phyloP scores from a whole-genome alignment of 805 yeast genomes.

The Cyberlindnera euphorbiiphila region DNA sequence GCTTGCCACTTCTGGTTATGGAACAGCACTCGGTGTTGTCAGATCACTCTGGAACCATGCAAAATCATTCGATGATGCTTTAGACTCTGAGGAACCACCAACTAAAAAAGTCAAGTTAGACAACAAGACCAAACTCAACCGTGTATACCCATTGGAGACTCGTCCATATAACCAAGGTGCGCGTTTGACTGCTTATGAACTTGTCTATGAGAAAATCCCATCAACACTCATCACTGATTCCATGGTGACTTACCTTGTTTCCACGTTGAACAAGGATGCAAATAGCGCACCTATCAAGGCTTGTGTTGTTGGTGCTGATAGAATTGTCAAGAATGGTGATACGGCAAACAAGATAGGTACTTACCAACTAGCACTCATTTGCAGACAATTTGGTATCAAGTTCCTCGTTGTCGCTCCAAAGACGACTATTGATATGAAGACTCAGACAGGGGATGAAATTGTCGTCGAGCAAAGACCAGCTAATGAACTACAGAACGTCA shows the following conservation, averaged over 20 bases:
- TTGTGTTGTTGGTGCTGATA: conserved; percentile 84
- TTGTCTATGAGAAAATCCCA: conserved; percentile 82
- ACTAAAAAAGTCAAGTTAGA: conserved; percentile 25
- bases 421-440: conserved; percentile 76
- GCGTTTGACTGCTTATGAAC: conserved; percentile 85
- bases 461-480: conserved; percentile 86
- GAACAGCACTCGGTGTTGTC: conserved; percentile 92
- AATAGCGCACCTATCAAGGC: conserved; percentile 68
- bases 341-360: conserved; percentile 97
- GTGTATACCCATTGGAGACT: conserved; percentile 86
- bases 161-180: conserved; percentile 98
- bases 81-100: conserved; percentile 22
- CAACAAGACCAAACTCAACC: conserved; percentile 44
- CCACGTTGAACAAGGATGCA: conserved; percentile 32
- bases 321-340: conserved; percentile 91
- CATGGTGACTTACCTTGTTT: conserved; percentile 79
- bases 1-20: conserved; percentile 95
- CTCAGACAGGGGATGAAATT: conserved; percentile 67
- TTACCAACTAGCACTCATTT: conserved; percentile 77
- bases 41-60: conserved; percentile 60
- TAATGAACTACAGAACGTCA: conserved; percentile 69
- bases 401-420: conserved; percentile 95
- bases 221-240: conserved; percentile 86
- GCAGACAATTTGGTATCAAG: conserved; percentile 59
- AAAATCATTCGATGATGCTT: conserved; percentile 12